Base-by-base conservation (phyloP, 192 early-diverging fungal genomes). In the Paraglomus brasilianum region DNA sequence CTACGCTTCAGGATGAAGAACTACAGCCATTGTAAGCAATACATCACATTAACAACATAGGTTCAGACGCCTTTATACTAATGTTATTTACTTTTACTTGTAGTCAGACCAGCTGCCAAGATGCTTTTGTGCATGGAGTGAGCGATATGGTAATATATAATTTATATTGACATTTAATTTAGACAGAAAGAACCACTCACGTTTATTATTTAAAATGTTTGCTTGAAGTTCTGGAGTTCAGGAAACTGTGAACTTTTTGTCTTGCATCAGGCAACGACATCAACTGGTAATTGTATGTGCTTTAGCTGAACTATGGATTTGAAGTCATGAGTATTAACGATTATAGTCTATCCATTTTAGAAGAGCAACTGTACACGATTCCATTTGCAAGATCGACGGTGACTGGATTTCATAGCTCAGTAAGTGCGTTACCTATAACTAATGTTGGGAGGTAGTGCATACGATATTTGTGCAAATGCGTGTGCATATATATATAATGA, bases 181-280 rank as follows among this genome's bases (percentile, higher is more conserved):
- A 66, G 17, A 30, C 21, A 15, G 15, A 39, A 51, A 24, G 41
- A 39, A 49, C n/a, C n/a, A 42, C 38, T 66, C n/a, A 36, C 49
- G 47, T 24, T 19, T 24, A n/a, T 9, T 44, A 14, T 46, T 51
- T 15, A 40, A 17, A 40, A 42, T 19, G 5, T 21, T 9, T 19
- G 8, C 17, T 67, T 11, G 48, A 11, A 91, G 88, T 92, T 88
- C 65, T 93, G 92, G 92, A 86, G 85, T 13, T 68, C 83, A 4
- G 88, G 87, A 43, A 82, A 79, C 47, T 80, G 80, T 75, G 87
- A 89, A 62, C 72, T 93, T 5, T 87, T 89, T 74, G 69, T 92
- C n/a, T 71, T 88, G 6, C 80, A 88, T n/a, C 38, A 69, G 2
- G 63, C 36, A 42, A 38, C 21, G 8, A 14, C 38, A 6, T 40